A percentile compares a stretch with the other conserved stretches of the same genome.
Conservation (phyloP, 805 yeast species). For the Candida takata region DNA sequence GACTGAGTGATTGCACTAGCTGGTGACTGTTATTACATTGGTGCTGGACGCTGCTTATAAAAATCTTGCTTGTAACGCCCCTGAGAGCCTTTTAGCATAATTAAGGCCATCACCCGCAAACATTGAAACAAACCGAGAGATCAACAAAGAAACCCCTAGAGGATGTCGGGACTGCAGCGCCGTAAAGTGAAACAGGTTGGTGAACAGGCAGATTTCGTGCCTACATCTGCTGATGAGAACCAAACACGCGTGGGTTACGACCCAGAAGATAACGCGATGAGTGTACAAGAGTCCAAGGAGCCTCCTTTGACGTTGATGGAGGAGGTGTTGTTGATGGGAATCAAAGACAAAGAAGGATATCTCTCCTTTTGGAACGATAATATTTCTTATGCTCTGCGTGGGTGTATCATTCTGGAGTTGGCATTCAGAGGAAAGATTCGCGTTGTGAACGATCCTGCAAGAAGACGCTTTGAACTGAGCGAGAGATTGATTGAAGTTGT, state of each 20-base stretch:
- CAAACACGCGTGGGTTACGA: slow-evolving; percentile 66
- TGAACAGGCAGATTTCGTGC: slow-evolving; percentile 4
- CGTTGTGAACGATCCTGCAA: slow-evolving; percentile 85
- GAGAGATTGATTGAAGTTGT: slow-evolving; percentile 86
- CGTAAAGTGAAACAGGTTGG: slow-evolving; percentile 51
- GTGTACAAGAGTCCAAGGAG: slow-evolving; percentile 27
- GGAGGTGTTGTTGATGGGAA: slow-evolving; percentile 87
- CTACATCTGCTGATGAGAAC: slow-evolving; percentile 6
- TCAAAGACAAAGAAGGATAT: slow-evolving; percentile 94
- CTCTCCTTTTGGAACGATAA: slow-evolving; percentile 97
- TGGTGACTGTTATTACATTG: too few relatives aligned
- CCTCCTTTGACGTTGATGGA: slow-evolving; percentile 93
- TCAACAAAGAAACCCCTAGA: slow-evolving; percentile 1
- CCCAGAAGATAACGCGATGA: slow-evolving; percentile 45
- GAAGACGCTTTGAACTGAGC: slow-evolving; percentile 79
- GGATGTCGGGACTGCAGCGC: slow-evolving; percentile 64
- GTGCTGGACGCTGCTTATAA: too few relatives aligned
- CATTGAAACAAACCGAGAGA: background rate
- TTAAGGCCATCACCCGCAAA: too few relatives aligned
- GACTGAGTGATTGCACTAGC: too few relatives aligned
- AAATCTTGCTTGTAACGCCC: too few relatives aligned
- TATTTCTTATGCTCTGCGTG: slow-evolving; percentile 92
- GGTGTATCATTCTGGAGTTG: slow-evolving; percentile 86
- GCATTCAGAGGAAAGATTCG: slow-evolving; percentile 87
- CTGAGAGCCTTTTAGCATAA: too few relatives aligned